These are phyloP conservation scores for sunflower (Helianthus annuus) DNA, from an alignment of 129 eudicot genomes.

Conservation along the genomic window DNA sequence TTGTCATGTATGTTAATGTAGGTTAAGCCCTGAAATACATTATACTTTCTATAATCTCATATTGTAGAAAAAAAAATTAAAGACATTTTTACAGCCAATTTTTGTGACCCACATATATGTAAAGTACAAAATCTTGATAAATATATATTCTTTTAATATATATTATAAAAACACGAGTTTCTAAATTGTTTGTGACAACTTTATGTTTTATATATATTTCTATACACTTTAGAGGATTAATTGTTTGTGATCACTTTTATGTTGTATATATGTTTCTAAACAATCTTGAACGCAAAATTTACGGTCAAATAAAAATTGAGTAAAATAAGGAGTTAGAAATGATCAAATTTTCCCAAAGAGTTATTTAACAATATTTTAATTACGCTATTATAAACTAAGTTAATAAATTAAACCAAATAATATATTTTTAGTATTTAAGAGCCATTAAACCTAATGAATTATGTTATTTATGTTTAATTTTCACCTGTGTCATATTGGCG, in stretches of 20 bases:
- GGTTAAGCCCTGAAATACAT: too few species aligned
- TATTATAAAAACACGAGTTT: not conserved
- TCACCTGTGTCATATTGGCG: too few species aligned
- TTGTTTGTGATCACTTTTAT: not conserved
- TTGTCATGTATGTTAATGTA: too few species aligned
- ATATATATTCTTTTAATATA: too few species aligned
- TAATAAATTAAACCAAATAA: not conserved
- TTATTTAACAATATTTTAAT: not conserved
- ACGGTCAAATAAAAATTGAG: not conserved
- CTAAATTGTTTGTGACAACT: not conserved
- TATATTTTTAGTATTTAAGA: not conserved
- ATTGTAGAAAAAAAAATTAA: too few species aligned
- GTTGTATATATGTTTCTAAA: not conserved
- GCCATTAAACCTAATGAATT: not conserved
- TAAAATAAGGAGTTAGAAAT: conserved; percentile 9
- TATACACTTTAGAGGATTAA: not conserved
- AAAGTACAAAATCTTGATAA: not conserved
- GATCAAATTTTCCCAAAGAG: not conserved
- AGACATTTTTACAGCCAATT: too few species aligned
- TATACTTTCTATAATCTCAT: not conserved
- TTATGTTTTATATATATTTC: not conserved
- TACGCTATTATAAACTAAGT: not conserved
- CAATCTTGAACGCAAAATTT: not conserved
- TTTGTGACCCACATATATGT: not conserved
- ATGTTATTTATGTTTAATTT: too few species aligned